A percentile compares a stretch with the other conserved stretches of the same genome.
phyloP scores from a whole-genome alignment of 768 basidiomycete species.

The Leccinellum albellum region DNA sequence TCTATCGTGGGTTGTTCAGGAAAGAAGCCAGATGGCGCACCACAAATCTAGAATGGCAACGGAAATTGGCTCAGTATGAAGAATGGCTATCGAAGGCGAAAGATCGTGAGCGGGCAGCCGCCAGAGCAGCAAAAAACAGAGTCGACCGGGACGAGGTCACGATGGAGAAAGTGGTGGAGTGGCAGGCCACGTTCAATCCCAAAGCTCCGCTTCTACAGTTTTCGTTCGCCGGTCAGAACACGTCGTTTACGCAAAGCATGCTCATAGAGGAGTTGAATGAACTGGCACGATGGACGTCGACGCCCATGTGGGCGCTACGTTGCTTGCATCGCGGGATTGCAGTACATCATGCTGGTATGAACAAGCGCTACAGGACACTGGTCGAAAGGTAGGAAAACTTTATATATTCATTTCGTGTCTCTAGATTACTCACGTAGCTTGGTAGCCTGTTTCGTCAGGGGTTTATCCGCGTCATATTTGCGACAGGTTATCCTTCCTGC shows the following conservation, averaged over 20 bases:
- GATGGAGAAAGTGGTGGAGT: constrained; percentile 27
- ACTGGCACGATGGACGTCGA: constrained; percentile 32
- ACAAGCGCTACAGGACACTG: constrained; percentile 52
- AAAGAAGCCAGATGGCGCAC: constrained; percentile 51
- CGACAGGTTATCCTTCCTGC: constrained; percentile 44
- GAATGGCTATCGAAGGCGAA: constrained; percentile 45
- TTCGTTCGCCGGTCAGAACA: constrained; percentile 48
- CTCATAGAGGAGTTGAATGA: constrained; percentile 45
- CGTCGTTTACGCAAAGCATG: constrained; percentile 43
- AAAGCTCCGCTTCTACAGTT: constrained; percentile 55
- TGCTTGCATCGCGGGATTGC: constrained; percentile 60
- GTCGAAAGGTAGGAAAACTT: constrained; percentile 49
- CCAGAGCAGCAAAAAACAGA: constrained; percentile 39
- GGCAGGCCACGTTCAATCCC: constrained; percentile 58
- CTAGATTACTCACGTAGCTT: background rate
- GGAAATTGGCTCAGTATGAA: constrained; percentile 50
- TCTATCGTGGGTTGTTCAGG: constrained; percentile 35
- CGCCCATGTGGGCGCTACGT: constrained; percentile 41
- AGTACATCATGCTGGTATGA: constrained; percentile 71
- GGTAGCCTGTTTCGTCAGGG: constrained; percentile 51
- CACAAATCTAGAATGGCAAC: constrained; percentile 44
- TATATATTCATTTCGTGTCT: background rate
- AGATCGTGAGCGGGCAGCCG: constrained; percentile 44
- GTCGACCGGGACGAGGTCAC: constrained; percentile 26
- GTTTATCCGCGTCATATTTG: constrained; percentile 61